A percentile compares a stretch with the other conserved stretches of the same genome.
Evolutionary conservation across 176 grass and related monocot genomes (phyloP).

Genomic region (Oryza longistaminata): DNA sequence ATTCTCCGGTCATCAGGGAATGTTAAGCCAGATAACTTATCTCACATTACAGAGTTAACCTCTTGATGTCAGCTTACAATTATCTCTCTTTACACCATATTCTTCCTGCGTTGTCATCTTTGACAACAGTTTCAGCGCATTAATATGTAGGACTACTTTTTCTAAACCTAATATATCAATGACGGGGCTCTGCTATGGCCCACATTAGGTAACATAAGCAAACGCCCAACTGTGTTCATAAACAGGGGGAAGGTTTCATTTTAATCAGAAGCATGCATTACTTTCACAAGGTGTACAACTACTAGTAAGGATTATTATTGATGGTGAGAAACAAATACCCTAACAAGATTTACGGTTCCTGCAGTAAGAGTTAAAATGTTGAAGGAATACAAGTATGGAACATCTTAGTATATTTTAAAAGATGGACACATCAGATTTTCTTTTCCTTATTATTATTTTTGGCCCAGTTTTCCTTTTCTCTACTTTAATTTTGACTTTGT

Average conservation of each 20-base stretch:
- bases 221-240: not conserved
- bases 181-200: not conserved
- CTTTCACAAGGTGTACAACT: slow-evolving; percentile 15
- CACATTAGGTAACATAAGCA: slow-evolving; percentile 17
- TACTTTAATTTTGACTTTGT: slow-evolving; percentile 45
- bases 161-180: slow-evolving; percentile 18
- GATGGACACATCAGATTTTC: slow-evolving; percentile 22
- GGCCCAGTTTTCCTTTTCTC: slow-evolving; percentile 23
- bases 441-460: slow-evolving; percentile 20
- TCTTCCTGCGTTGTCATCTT: slow-evolving; percentile 11
- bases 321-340: not conserved
- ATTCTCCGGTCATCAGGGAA: slow-evolving; percentile 28
- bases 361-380: slow-evolving; percentile 1
- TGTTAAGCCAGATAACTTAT: not conserved
- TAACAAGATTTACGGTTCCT: not conserved
- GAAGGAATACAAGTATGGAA: not conserved
- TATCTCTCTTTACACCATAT: not conserved
- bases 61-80: not conserved
- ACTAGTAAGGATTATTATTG: not conserved
- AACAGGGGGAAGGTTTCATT: slow-evolving; percentile 13
- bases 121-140: slow-evolving; percentile 32
- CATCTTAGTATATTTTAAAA: slow-evolving; percentile 27
- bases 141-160: slow-evolving; percentile 30
- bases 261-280: not conserved
- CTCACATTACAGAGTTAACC: not conserved